Evolutionary conservation across 257 asterid species (phyloP), one percentile per base, ranked within the genome.

Genomic region (Mentha longifolia): DNA sequence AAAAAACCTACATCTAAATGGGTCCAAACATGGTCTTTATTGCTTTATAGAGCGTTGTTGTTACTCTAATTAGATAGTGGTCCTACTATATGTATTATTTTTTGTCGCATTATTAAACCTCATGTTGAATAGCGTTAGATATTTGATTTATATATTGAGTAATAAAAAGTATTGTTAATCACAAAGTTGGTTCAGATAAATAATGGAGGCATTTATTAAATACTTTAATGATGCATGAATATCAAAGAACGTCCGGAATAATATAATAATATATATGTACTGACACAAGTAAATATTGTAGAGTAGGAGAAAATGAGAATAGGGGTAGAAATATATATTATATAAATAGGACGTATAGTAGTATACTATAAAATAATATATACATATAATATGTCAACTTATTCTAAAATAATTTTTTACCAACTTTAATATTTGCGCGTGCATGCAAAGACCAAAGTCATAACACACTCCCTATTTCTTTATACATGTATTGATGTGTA

Each of bases 31-130:
- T 3, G 61, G 8, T 55, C 57, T 55, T 28, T 58, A 30, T 20
- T 33, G 54, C 43, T 19, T 43, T 49, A 0, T 31, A 49, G 30
- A 49, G 72, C n/a, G 50, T 37, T 30, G 31, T 33, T 16, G 10
- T 50, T 61, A 39, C 13, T 61, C 16, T 42, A 0, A 12, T 20
- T 41, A 43, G 55, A 17, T 12, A 13, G 73, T 68, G 54, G 73
- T 54, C 64, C 64, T 35, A 20, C 61, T 31, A 19, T 31, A 13
- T 54, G 54, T 33, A 46, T 28, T 22, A 45, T 25, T 28, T 46
- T 0, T 28, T 46, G 70, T 52, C 52, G 63, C 39, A 52, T 68
- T 64, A 62, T 64, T 43, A 42, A 20, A 9, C 69, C 54, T 43
- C 39, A 22, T 6, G 11, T 56, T 55, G 30, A 16, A 57, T 57